These are phyloP conservation scores for Adansonia grandidieri DNA, from an alignment of 441 rosid genomes.

Conservation along the genomic window DNA sequence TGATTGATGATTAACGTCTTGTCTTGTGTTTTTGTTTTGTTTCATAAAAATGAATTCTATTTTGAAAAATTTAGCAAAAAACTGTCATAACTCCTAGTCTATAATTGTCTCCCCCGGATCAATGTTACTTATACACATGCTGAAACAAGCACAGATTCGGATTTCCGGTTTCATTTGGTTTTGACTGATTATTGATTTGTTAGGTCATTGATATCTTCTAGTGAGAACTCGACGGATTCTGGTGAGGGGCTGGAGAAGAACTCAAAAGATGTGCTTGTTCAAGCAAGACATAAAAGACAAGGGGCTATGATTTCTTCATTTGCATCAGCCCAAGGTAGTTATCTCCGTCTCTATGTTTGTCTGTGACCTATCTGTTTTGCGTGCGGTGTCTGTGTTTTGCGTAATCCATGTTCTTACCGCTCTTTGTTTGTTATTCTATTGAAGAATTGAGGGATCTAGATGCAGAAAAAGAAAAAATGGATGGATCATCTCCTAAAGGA, in stretches of 20 bases:
- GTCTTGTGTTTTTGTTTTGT: neutral
- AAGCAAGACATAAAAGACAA: constrained; percentile 37
- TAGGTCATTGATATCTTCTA: constrained; percentile 28
- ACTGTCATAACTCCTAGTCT: neutral
- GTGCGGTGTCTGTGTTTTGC: neutral
- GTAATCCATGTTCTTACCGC: constrained; percentile 15
- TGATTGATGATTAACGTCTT: constrained; percentile 15
- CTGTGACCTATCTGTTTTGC: constrained; percentile 21
- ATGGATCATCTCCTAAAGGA: constrained; percentile 66
- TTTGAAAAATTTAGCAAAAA: neutral
- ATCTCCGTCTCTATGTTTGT: constrained; percentile 1
- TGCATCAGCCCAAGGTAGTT: constrained; percentile 64
- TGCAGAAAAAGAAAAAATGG: constrained; percentile 48
- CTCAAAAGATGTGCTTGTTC: constrained; percentile 26
- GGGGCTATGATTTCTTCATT: constrained; percentile 44
- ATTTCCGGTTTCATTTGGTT: constrained; percentile 3
- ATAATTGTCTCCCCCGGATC: neutral
- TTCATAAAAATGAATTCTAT: neutral
- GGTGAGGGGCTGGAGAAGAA: constrained; percentile 31
- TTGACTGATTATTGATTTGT: constrained; percentile 20
- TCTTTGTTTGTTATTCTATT: constrained; percentile 24
- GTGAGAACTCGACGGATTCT: constrained; percentile 44
- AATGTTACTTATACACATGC: neutral
- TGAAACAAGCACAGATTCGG: neutral
- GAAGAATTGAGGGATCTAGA: constrained; percentile 58